Evolutionary conservation across 805 yeast genomes (phyloP).

Genomic region (Candida maris): DNA sequence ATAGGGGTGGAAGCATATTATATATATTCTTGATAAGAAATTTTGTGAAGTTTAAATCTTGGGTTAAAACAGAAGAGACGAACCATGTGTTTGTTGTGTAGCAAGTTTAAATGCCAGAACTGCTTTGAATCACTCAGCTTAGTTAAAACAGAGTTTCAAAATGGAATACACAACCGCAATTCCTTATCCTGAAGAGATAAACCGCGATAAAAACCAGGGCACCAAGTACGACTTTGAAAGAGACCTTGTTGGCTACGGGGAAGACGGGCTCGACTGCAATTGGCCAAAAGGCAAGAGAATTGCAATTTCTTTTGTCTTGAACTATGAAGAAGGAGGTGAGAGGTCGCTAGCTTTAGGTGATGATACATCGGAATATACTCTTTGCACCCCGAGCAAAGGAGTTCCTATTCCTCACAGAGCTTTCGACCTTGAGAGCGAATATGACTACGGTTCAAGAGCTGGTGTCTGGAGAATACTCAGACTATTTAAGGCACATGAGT

Average conservation of each 20-base stretch:
- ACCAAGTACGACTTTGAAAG: constrained; percentile 18
- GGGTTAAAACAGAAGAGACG: no score
- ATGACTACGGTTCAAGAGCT: constrained; percentile 15
- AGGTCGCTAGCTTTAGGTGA: constrained; percentile 14
- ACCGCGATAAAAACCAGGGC: constrained; percentile 10
- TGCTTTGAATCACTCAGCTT: no score
- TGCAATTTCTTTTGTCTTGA: constrained; percentile 27
- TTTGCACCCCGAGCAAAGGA: constrained; percentile 16
- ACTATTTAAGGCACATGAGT: constrained; percentile 29
- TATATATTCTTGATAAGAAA: no score
- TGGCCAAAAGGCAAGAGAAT: constrained; percentile 26
- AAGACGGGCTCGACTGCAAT: constrained; percentile 21
- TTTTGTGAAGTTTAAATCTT: no score
- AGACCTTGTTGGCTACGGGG: constrained; percentile 27
- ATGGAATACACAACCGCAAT: constrained; percentile 14
- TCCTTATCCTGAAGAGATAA: constrained; percentile 13
- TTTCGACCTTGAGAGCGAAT: constrained; percentile 18
- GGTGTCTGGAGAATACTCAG: constrained; percentile 28
- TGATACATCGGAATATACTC: constrained; percentile 12
- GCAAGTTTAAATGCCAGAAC: no score
- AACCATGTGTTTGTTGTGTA: no score
- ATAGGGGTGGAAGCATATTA: no score
- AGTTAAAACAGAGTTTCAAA: no score
- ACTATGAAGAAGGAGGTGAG: constrained; percentile 30
- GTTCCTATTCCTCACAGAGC: constrained; percentile 12